A percentile compares a stretch with the other conserved stretches of the same genome.
Conservation (phyloP, 306 rosid species). For the Purshia tridentata region DNA sequence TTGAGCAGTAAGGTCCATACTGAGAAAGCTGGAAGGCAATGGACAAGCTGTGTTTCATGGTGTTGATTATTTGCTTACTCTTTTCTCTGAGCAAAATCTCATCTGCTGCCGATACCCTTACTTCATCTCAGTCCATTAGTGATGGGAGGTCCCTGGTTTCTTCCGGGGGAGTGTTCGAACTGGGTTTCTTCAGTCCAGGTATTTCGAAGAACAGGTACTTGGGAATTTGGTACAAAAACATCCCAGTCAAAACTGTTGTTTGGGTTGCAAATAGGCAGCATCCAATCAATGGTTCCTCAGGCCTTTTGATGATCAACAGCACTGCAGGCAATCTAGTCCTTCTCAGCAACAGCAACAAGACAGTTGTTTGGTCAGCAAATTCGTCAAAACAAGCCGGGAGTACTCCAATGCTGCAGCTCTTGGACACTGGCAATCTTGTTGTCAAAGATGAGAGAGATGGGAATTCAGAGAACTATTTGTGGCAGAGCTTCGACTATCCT, state of each 20-base stretch:
- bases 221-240: slow-evolving; percentile 45
- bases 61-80: not conserved
- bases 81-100: slow-evolving; percentile 11
- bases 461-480: slow-evolving; percentile 21
- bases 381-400: slow-evolving; percentile 18
- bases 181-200: slow-evolving; percentile 46
- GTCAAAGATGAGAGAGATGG: slow-evolving; percentile 23
- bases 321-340: slow-evolving; percentile 35
- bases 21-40: not conserved
- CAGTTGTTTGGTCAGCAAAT: slow-evolving; percentile 40
- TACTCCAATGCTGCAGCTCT: slow-evolving; percentile 30
- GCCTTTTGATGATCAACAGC: slow-evolving; percentile 29
- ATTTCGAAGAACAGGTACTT: slow-evolving; percentile 31
- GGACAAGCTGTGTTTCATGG: not conserved
- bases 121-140: slow-evolving; percentile 24
- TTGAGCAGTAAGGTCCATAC: not conserved
- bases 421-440: slow-evolving; percentile 56
- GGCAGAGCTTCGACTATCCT: slow-evolving; percentile 53
- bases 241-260: slow-evolving; percentile 23
- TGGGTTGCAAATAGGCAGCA: slow-evolving; percentile 41
- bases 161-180: slow-evolving; percentile 23
- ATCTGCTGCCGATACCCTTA: slow-evolving; percentile 23
- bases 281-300: slow-evolving; percentile 33
- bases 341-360: slow-evolving; percentile 9
- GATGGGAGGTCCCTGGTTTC: slow-evolving; percentile 30